phyloP scores from a whole-genome alignment of 257 asterid species.

The Fraxinus anomala region DNA sequence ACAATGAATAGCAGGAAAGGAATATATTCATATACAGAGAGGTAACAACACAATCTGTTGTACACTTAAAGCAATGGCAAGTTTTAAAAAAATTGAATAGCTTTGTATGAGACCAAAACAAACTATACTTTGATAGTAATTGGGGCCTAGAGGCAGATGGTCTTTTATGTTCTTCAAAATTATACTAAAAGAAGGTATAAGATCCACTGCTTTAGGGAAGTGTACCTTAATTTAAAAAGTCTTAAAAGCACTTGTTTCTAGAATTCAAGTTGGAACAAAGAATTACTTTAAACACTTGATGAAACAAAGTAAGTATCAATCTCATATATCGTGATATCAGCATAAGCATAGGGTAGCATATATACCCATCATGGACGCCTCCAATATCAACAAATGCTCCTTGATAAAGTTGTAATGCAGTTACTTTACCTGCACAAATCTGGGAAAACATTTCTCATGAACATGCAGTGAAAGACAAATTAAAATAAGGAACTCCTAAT shows the following conservation, averaged over 20 bases:
- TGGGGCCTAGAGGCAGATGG: neutral
- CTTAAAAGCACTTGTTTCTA: conserved; percentile 1
- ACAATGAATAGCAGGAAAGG: neutral
- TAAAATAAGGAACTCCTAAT: conserved; percentile 6
- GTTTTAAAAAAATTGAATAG: conserved; percentile 17
- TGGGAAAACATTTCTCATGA: conserved; percentile 33
- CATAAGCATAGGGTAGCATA: conserved; percentile 24
- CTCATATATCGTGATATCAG: neutral
- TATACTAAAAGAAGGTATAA: neutral
- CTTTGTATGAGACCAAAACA: neutral
- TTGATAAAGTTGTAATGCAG: conserved; percentile 90
- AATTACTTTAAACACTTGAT: neutral
- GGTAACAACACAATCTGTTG: neutral
- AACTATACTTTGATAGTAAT: neutral
- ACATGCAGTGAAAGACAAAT: conserved; percentile 13
- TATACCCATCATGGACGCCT: conserved; percentile 94
- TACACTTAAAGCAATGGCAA: conserved; percentile 9
- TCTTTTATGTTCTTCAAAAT: neutral
- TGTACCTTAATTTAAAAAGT: neutral
- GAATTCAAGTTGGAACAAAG: conserved; percentile 13
- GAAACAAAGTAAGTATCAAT: conserved; percentile 16
- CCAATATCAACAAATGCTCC: conserved; percentile 99
- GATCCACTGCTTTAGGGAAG: neutral
- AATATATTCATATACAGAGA: neutral
- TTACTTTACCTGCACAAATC: conserved; percentile 94